A percentile compares a stretch with the other conserved stretches of the same genome.
phyloP scores from a whole-genome alignment of 169 alveolate species.

The Eimeria acervulina region DNA sequence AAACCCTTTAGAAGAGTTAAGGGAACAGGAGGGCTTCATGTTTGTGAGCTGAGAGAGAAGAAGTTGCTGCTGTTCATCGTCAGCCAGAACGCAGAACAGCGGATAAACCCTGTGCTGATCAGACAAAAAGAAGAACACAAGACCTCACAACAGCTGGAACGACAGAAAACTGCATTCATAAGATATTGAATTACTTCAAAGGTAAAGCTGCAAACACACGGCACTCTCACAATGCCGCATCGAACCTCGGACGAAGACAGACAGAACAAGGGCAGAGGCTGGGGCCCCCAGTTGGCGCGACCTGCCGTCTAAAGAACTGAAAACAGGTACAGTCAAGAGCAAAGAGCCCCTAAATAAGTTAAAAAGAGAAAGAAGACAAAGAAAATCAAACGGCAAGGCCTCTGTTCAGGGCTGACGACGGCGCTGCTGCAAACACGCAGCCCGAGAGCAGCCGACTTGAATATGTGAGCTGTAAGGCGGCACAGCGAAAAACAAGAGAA shows the following conservation, averaged over 20 bases:
- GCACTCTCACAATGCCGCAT: not conserved
- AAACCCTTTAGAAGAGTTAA: not conserved
- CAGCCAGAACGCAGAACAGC: not conserved
- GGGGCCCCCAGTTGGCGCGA: not conserved
- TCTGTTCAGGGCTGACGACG: not conserved
- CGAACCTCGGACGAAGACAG: constrained; percentile 17
- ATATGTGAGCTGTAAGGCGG: not conserved
- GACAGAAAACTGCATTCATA: not conserved
- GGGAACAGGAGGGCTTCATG: not conserved
- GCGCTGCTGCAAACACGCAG: not conserved
- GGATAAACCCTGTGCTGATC: not conserved
- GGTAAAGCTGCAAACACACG: not conserved
- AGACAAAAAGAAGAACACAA: not conserved
- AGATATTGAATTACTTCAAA: not conserved
- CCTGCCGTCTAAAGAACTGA: not conserved
- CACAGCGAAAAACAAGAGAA: not conserved
- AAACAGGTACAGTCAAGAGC: not conserved
- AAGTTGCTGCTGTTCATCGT: not conserved
- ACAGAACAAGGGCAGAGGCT: not conserved
- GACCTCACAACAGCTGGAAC: not conserved
- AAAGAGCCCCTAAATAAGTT: not conserved
- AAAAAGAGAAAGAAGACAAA: not conserved
- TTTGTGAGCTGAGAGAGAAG: not conserved
- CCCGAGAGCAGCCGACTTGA: constrained; percentile 1
- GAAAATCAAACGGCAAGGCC: not conserved